Evolutionary conservation across 1,139 yeast genomes (phyloP), one percentile per base, ranked within the genome.

Genomic region (Blastobotrys buckinghamii): DNA sequence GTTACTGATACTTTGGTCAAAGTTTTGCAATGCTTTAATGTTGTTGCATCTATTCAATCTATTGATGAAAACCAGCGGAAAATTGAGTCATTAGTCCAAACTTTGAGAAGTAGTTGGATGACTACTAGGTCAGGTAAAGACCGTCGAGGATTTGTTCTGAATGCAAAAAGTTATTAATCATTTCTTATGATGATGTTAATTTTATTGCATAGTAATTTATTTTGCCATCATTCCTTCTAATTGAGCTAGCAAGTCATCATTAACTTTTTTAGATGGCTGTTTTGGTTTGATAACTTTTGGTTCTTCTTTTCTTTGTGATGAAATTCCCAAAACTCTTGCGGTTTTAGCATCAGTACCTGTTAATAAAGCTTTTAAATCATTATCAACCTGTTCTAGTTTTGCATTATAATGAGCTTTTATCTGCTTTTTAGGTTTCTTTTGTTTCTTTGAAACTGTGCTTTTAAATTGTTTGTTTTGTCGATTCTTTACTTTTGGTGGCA

Each of bases 21-120:
- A 8, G 56, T 81, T 37, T 61, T 79, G 17, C 84, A 79, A 58
- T 81, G 87, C 56, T 73, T 80, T 52, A 78, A 81, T 15, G 67
- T 77, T 32, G 60, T 82, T 26, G 71, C 75, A 15, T 70, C 78
- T 1, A 71, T 79, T 2, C 75, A 74, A 42, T 72, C 81, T 0
- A 69, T 65, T 10, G 82, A 79, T 55, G 74, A 74, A 17, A 73
- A 74, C 50, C 86, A 81, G 55, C 65, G 65, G 39, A 67, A 72
- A n/a, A 67, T 81, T 15, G 82, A 79, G 45, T 74, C 71, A 43
- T 60, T 79, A 37, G 57, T 61, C 22, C 51, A 51, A 39, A 50
- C 57, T 2, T 55, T 64, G 34, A 53, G 60, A 34, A 52, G 51
- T n/a, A 56, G 59, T 35, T 62, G 67, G 66, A 51, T 64, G 37